phyloP scores from a whole-genome alignment of 495 filamentous ascomycete species.

The Friedmanniomyces simplex region DNA sequence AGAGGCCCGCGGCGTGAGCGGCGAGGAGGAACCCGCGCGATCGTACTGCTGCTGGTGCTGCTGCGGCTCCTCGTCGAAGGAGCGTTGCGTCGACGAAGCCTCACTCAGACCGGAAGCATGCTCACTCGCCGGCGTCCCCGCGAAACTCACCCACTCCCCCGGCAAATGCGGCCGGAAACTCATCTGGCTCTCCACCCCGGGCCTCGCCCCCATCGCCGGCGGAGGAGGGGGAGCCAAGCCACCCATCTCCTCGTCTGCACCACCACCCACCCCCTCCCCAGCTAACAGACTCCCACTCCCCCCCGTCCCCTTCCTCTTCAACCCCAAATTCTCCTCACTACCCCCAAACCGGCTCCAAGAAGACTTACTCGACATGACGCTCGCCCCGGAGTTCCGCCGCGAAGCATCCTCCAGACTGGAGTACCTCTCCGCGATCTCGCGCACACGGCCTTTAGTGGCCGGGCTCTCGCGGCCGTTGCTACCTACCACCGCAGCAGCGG shows the following conservation, averaged over 20 bases:
- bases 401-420: slow-evolving; percentile 27
- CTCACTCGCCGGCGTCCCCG: slow-evolving; percentile 28
- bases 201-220: background rate
- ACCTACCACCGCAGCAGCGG: background rate
- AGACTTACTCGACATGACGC: slow-evolving; percentile 22
- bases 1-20: slow-evolving; percentile 9
- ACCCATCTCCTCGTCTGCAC: no score
- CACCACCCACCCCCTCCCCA: background rate
- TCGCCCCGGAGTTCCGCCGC: slow-evolving; percentile 29
- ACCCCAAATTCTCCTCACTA: slow-evolving; percentile 24
- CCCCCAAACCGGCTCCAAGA: slow-evolving; percentile 27
- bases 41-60: background rate
- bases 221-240: background rate
- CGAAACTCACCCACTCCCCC: slow-evolving; percentile 55
- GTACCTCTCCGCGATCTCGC: slow-evolving; percentile 40
- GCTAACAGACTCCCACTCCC: slow-evolving; percentile 2
- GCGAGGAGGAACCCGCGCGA: background rate
- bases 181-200: background rate
- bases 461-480: slow-evolving; percentile 24
- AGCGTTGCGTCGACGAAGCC: no score
- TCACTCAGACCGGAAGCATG: slow-evolving; percentile 3
- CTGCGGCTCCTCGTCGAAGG: no score
- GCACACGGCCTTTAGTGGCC: slow-evolving; percentile 33
- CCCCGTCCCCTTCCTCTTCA: slow-evolving; percentile 11
- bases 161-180: slow-evolving; percentile 51